phyloP scores from a whole-genome alignment of 2,329 filamentous ascomycete species.

The Fusarium sp. region DNA sequence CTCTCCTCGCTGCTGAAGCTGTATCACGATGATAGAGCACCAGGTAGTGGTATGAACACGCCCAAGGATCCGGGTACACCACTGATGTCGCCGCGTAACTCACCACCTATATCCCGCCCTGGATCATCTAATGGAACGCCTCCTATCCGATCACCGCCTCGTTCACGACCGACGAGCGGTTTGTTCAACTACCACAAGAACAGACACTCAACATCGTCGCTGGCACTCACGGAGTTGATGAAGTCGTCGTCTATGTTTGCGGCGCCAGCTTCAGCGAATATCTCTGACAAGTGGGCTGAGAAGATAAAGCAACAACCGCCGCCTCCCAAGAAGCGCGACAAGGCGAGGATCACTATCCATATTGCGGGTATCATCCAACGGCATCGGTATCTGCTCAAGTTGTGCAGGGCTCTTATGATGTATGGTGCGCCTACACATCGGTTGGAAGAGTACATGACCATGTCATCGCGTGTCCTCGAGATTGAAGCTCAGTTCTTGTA shows the following conservation, averaged over 20 bases:
- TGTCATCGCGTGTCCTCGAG: conserved; percentile 87
- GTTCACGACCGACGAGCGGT: conserved; percentile 50
- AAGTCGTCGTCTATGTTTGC: conserved; percentile 64
- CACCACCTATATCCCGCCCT: conserved; percentile 53
- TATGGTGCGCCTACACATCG: conserved; percentile 92
- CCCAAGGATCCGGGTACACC: conserved; percentile 52
- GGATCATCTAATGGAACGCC: conserved; percentile 49
- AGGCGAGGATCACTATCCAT: conserved; percentile 61
- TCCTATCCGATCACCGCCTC: conserved; percentile 41
- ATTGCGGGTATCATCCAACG: conserved; percentile 77
- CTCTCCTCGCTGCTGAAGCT: conserved; percentile 77
- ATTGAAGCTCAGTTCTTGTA: conserved; percentile 92
- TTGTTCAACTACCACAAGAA: conserved; percentile 55
- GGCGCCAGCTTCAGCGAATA: conserved; percentile 56
- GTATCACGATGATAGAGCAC: conserved; percentile 62
- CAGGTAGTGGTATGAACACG: conserved; percentile 53
- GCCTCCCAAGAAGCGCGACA: conserved; percentile 49
- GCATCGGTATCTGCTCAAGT: conserved; percentile 83
- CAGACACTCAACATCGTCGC: conserved; percentile 53
- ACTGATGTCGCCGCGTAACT: conserved; percentile 53
- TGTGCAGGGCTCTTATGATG: conserved; percentile 87
- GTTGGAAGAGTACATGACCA: conserved; percentile 89
- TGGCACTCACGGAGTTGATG: conserved; percentile 60
- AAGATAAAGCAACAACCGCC: conserved; percentile 52
- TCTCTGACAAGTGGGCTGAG: conserved; percentile 56